A percentile compares a stretch with the other conserved stretches of the same genome.
Conservation (phyloP, 2,329 filamentous ascomycete species). For the Ilyonectria mors-panacis region DNA sequence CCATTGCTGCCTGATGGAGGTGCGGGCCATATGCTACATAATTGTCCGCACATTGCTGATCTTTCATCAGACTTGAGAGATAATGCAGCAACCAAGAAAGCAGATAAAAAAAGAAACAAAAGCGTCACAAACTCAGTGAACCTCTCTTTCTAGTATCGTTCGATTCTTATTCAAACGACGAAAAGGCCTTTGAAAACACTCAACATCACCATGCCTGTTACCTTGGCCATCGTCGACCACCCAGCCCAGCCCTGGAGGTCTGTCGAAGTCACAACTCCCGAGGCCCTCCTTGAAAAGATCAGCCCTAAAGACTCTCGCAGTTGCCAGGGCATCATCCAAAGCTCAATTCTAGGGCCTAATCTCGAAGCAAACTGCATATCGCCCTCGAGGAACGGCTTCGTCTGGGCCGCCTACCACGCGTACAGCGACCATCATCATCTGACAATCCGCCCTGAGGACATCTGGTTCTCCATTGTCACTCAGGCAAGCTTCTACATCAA, state of each 20-base stretch:
- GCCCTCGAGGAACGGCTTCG: conserved; percentile 54
- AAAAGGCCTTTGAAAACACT: neutral
- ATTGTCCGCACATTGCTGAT: no score
- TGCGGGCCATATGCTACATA: no score
- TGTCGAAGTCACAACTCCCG: neutral
- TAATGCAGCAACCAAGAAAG: no score
- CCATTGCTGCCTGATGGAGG: no score
- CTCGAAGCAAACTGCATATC: conserved; percentile 5
- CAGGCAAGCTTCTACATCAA: conserved; percentile 65
- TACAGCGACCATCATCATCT: conserved; percentile 63
- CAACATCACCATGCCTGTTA: conserved; percentile 12
- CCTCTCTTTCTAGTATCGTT: no score
- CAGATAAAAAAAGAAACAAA: no score
- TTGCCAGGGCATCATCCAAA: conserved; percentile 4
- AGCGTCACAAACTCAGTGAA: no score
- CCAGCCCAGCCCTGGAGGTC: neutral
- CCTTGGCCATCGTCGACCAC: conserved; percentile 4
- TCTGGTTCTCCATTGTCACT: conserved; percentile 66
- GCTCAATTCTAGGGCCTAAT: neutral
- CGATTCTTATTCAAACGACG: no score
- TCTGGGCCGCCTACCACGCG: conserved; percentile 55
- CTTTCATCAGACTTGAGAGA: no score
- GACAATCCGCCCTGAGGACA: conserved; percentile 64
- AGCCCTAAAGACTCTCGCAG: neutral
- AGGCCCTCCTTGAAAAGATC: neutral